Base-by-base conservation (phyloP, 2,329 filamentous ascomycete genomes). In the Diaporthe humulicola region DNA sequence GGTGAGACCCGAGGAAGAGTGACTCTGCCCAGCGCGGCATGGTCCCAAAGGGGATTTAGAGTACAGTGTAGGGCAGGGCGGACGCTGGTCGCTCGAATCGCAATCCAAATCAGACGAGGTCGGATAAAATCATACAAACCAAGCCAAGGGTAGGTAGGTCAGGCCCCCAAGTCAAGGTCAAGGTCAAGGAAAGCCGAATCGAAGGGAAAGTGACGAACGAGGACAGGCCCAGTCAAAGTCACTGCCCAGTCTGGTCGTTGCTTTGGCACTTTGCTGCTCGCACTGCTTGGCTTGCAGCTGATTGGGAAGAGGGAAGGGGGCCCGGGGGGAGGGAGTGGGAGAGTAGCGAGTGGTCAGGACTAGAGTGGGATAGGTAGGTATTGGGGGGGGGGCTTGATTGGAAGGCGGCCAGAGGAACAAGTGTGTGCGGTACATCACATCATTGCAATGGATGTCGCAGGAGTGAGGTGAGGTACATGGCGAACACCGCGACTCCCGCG, bases 21-120 rank as follows among this genome's bases (percentile, higher is more conserved):
- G 45, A 52, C 64, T 52, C 45, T 67, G 64, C 45, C 64, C 64
- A 67, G 45, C 33, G 42, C 64, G 45, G 64, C 64, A 67, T 67
- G 45, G 48, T 52, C 45, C 64, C 61, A 67, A 67, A 50, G 61
- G 42, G 61, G 40, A 33, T 66, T 66, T 36, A 48, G 60, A 66
- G 42, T 30, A 66, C 25, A 48, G 60, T 50, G 42, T 30, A 66
- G 60, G 42, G 60, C 30, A 50, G 58, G 58, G 58, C 58, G 40
- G 58, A 3, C 17, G 40, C 58, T 64, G 25, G 38, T 64, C 38
- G 60, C 60, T 66, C 60, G 60, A 66, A 66, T 33, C 28, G 40
- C 40, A 48, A 66, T 22, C 64, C 64, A 52, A 52, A 67, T 52
- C 64, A 67, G 64, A 69, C n/a, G 48, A 69, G 64, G 64, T 69